Evolutionary conservation across 371 early-diverging fungal species (phyloP).

Genomic region (Parasitella parasitica): DNA sequence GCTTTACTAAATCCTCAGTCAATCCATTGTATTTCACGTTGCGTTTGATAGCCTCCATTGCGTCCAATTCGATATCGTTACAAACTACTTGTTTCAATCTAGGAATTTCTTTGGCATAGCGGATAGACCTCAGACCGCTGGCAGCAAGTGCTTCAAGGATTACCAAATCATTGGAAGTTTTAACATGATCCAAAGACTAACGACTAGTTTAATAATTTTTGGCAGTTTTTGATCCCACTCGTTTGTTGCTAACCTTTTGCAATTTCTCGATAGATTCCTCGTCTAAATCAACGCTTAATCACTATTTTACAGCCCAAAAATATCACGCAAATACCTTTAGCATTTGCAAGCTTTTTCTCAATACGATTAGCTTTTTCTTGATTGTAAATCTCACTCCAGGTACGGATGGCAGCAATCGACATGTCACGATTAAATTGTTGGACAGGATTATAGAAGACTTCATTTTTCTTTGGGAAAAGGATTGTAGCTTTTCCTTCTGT

Average conservation of each 20-base stretch:
- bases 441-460: slow-evolving; percentile 99
- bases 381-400: slow-evolving; percentile 76
- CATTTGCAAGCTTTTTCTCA: slow-evolving; percentile 47
- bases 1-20: slow-evolving; percentile 66
- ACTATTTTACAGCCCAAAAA: neutral
- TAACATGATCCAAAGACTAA: slow-evolving; percentile 25
- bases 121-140: slow-evolving; percentile 97
- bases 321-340: slow-evolving; percentile 23
- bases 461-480: slow-evolving; percentile 84
- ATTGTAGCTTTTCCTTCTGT: slow-evolving; percentile 89
- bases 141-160: slow-evolving; percentile 98
- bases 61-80: slow-evolving; percentile 93
- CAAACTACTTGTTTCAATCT: slow-evolving; percentile 82
- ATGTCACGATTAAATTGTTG: slow-evolving; percentile 98
- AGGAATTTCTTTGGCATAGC: slow-evolving; percentile 97
- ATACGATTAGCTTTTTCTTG: slow-evolving; percentile 55
- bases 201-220: neutral
- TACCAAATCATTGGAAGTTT: slow-evolving; percentile 54
- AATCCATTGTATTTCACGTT: slow-evolving; percentile 90
- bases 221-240: too few relatives aligned
- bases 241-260: slow-evolving; percentile 21
- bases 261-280: slow-evolving; percentile 16
- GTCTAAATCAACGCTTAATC: slow-evolving; percentile 13
- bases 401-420: slow-evolving; percentile 91
- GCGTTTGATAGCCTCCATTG: slow-evolving; percentile 87